Evolutionary conservation across 805 yeast genomes (phyloP), one percentile per base, ranked within the genome.

Genomic region (Phaffomyces opuntiae): DNA sequence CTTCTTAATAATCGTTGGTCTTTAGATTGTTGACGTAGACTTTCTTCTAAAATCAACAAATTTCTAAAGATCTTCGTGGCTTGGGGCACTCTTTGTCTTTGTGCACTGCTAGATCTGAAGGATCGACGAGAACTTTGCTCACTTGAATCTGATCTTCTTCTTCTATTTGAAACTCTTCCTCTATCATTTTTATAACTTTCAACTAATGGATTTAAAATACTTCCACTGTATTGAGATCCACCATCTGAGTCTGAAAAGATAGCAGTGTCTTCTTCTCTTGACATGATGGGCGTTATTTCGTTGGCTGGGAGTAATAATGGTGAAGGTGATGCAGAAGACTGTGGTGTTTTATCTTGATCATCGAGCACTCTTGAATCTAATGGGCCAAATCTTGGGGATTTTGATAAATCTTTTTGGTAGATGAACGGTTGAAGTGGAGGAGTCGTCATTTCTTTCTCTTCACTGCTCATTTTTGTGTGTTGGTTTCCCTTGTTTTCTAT

Each of bases 11-110:
- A 67, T 44, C 79, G 75, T 60, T 88, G 90, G 44, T 80, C 82
- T n/a, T 73, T 68, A 40, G 83, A 85, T 65, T 91, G 98, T 49
- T 77, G 81, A 36, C 97, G 73, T 42, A 93, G 69, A 45, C 87
- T 81, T 59, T 90, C 96, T 63, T 91, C 99, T 44, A 90, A 63
- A 14, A 91, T 83, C 40, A 91, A 68, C 53, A 93, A 65, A 61
- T 91, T 89, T 40, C 95, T 75, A 62, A 83, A 87, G 14, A 88
- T 80, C 68, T 83, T 82, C 2, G 89, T 85, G 0, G 85, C 74
- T 8, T 80, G 77, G 9, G 74, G 67, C 27, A 67, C 58, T 19
- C 47, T 48, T 8, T 56, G 60, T 32, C 57, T 48, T 11, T 50
- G 56, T 9, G 43, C 49, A 39, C 59, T 53, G 9, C 52, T 48